A percentile compares a stretch with the other conserved stretches of the same genome.
phyloP scores from a whole-genome alignment of 768 basidiomycete genomes.

The Lactarius hengduanensis region DNA sequence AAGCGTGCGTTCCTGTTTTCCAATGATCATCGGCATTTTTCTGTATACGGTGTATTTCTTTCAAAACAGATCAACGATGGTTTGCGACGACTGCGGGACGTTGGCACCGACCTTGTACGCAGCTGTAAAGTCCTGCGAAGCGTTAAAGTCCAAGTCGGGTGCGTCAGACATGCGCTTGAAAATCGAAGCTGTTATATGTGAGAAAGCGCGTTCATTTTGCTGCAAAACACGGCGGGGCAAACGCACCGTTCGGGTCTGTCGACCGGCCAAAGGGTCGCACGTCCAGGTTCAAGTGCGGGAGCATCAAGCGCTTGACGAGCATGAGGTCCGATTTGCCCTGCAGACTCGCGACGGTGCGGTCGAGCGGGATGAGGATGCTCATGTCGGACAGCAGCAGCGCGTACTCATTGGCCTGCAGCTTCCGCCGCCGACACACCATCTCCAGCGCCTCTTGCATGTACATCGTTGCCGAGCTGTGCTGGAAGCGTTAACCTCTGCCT shows the following conservation, averaged over 20 bases:
- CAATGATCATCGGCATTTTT: conserved; percentile 92
- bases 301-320: conserved; percentile 74
- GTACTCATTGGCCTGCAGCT: conserved; percentile 76
- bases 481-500: not conserved
- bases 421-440: conserved; percentile 69
- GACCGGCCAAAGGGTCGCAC: conserved; percentile 65
- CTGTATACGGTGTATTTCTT: conserved; percentile 91
- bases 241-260: conserved; percentile 88
- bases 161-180: conserved; percentile 87
- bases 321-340: conserved; percentile 83
- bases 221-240: too few species aligned
- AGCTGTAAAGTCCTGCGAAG: conserved; percentile 73
- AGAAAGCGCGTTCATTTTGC: not conserved
- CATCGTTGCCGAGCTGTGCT: conserved; percentile 76
- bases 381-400: conserved; percentile 65
- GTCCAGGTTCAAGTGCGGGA: conserved; percentile 69
- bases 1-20: conserved; percentile 84
- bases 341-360: conserved; percentile 94
- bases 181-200: conserved; percentile 66
- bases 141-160: conserved; percentile 45
- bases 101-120: conserved; percentile 71
- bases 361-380: conserved; percentile 83
- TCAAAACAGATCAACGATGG: not conserved
- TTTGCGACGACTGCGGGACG: too few species aligned
- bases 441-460: conserved; percentile 97